Conservation (phyloP, 495 filamentous ascomycete genomes). For the Chlorociboria aeruginascens region DNA sequence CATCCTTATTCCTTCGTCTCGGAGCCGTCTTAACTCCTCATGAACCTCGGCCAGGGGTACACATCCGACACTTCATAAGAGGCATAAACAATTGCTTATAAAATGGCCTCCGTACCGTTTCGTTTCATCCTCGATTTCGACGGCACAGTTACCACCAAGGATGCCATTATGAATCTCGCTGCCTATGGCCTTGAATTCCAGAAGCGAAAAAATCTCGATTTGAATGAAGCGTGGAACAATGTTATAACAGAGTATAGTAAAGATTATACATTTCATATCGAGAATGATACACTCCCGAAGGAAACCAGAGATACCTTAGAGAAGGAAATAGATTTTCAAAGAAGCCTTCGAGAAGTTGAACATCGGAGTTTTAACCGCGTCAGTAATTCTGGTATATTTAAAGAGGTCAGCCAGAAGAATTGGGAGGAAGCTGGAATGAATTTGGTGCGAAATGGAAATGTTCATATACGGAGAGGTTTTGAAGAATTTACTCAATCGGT, state of each 20-base stretch:
- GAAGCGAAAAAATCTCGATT: not conserved
- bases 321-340: constrained; percentile 6
- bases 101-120: not conserved
- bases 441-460: constrained; percentile 3
- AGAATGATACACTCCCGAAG: constrained; percentile 1
- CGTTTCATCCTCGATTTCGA: constrained; percentile 15
- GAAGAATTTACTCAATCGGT: constrained; percentile 2
- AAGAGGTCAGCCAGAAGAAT: constrained; percentile 1
- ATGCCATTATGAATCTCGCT: constrained; percentile 8
- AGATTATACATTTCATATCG: constrained; percentile 4
- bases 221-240: constrained; percentile 1
- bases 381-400: constrained; percentile 10
- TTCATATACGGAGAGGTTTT: constrained; percentile 12
- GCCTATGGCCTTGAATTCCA: constrained; percentile 4
- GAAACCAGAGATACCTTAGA: constrained; percentile 1
- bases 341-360: constrained; percentile 7
- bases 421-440: constrained; percentile 7
- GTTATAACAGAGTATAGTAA: constrained; percentile 7
- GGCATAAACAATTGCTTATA: not conserved
- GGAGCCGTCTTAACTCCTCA: too few species aligned
- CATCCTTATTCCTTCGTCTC: too few species aligned
- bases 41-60: too few species aligned
- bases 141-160: constrained; percentile 14
- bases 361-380: constrained; percentile 11
- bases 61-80: too few species aligned